These are phyloP conservation scores for Hypoxylon sp. DNA, from an alignment of 2,329 filamentous ascomycete genomes.

Conservation along the genomic window DNA sequence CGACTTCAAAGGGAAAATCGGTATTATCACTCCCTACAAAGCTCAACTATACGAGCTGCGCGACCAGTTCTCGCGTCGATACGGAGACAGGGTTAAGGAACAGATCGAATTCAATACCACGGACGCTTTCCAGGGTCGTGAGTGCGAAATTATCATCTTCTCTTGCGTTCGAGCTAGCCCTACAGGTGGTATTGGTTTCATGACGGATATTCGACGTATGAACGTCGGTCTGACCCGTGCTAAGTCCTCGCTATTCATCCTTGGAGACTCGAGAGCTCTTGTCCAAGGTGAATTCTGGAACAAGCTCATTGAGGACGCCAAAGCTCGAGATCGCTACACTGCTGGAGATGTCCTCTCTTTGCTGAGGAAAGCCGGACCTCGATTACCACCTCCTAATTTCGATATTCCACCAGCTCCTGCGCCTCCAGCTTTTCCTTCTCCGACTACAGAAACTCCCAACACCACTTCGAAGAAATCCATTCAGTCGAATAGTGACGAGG, in stretches of 20 bases:
- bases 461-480: conserved; percentile 4
- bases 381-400: conserved; percentile 52
- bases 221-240: conserved; percentile 98
- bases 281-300: conserved; percentile 92
- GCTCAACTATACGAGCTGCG: conserved; percentile 88
- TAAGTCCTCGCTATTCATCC: conserved; percentile 95
- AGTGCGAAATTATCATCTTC: conserved; percentile 98
- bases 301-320: conserved; percentile 86
- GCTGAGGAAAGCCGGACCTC: conserved; percentile 62
- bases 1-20: conserved; percentile 86
- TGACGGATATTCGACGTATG: conserved; percentile 98
- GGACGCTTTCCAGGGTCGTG: conserved; percentile 96
- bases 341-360: conserved; percentile 70
- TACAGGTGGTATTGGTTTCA: conserved; percentile 97
- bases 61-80: conserved; percentile 78
- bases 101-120: conserved; percentile 98
- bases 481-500: conserved; percentile 32
- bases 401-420: conserved; percentile 14
- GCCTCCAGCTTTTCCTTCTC: conserved; percentile 17
- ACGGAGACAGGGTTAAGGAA: conserved; percentile 81
- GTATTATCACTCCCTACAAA: conserved; percentile 98
- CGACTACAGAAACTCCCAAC: neutral
- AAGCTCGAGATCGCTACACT: conserved; percentile 81
- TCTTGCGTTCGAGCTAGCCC: conserved; percentile 95
- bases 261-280: conserved; percentile 91